These are phyloP conservation scores for Orychophragmus violaceus DNA, from an alignment of 345 rosid genomes.

Conservation along the genomic window DNA sequence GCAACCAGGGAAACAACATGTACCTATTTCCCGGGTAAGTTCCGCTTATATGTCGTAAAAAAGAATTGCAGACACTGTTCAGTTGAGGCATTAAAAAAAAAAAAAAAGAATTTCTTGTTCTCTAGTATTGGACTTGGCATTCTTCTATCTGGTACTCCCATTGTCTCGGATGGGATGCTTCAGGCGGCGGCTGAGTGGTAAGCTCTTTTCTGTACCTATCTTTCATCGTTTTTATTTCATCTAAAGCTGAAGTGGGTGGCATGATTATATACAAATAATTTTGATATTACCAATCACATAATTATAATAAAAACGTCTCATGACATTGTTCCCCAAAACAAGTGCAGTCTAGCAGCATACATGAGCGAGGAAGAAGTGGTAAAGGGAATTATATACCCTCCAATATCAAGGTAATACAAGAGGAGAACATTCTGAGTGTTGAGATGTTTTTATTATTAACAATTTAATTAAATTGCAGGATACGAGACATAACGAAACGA, in stretches of 20 bases:
- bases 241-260: background rate
- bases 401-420: slow-evolving; percentile 62
- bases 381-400: slow-evolving; percentile 73
- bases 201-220: background rate
- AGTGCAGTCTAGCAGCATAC: slow-evolving; percentile 77
- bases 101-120: background rate
- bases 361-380: slow-evolving; percentile 90
- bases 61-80: background rate
- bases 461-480: slow-evolving; percentile 42
- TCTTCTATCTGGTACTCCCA: slow-evolving; percentile 88
- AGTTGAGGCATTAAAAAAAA: background rate
- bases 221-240: background rate
- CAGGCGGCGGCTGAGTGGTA: slow-evolving; percentile 99
- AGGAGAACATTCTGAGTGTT: background rate
- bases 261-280: background rate
- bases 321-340: background rate
- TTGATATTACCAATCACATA: background rate
- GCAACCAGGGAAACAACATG: slow-evolving; percentile 99
- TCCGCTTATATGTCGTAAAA: background rate
- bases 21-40: slow-evolving; percentile 97
- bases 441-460: background rate
- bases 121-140: slow-evolving; percentile 95
- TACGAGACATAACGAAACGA: slow-evolving; percentile 79
- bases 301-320: background rate
- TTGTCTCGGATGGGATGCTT: slow-evolving; percentile 90